A percentile compares a stretch with the other conserved stretches of the same genome.
phyloP scores from a whole-genome alignment of 2,329 filamentous ascomycete genomes.

The Penicillium rolfsii region DNA sequence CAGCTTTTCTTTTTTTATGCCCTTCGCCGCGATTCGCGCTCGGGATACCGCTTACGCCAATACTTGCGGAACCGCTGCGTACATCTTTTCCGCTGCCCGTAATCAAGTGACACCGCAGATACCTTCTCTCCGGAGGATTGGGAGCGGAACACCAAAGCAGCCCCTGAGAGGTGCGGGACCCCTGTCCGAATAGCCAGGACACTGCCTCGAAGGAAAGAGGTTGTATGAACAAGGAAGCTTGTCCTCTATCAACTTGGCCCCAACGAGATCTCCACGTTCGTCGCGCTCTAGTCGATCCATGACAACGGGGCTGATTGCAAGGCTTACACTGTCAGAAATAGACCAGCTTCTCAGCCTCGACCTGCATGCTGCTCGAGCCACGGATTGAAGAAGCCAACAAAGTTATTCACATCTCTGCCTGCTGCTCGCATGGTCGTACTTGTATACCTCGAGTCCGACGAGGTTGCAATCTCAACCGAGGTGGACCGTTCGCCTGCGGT shows the following conservation, averaged over 20 bases:
- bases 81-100: constrained; percentile 11
- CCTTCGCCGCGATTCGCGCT: neutral
- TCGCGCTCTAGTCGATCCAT: neutral
- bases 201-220: neutral
- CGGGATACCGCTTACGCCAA: constrained; percentile 11
- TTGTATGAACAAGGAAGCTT: neutral
- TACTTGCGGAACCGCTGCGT: constrained; percentile 9
- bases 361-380: constrained; percentile 12
- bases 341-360: constrained; percentile 10
- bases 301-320: neutral
- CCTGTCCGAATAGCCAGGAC: neutral
- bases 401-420: neutral
- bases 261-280: neutral
- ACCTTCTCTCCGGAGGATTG: constrained; percentile 8
- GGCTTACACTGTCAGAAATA: neutral
- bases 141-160: constrained; percentile 1
- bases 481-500: constrained; percentile 3
- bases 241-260: neutral
- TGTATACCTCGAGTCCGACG: constrained; percentile 11
- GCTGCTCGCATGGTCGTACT: constrained; percentile 13
- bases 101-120: constrained; percentile 20
- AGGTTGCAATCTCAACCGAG: constrained; percentile 19
- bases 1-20: neutral
- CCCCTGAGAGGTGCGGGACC: constrained; percentile 8
- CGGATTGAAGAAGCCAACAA: constrained; percentile 4